These are phyloP conservation scores for Mayamaea pseudoterrestris DNA, from an alignment of 108 stramenopile species.

Conservation along the genomic window DNA sequence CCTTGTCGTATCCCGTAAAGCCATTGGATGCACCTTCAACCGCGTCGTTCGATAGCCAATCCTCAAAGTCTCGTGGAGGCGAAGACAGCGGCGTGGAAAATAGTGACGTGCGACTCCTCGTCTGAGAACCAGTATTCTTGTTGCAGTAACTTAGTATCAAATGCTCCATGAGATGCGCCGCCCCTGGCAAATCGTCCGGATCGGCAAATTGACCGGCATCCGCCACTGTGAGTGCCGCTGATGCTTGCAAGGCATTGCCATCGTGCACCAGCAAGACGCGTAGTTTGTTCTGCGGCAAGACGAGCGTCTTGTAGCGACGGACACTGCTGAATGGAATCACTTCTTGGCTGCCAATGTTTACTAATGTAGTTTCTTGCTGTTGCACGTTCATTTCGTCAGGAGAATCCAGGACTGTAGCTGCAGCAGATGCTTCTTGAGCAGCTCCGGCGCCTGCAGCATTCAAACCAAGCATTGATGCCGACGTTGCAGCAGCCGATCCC, in stretches of 20 bases:
- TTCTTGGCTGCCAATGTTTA: too few species aligned
- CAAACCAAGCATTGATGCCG: not conserved
- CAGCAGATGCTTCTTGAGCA: too few species aligned
- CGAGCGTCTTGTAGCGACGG: slow-evolving; percentile 40
- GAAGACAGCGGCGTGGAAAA: too few species aligned
- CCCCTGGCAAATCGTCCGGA: slow-evolving; percentile 37
- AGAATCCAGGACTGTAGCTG: not conserved
- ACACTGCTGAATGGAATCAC: slow-evolving; percentile 51
- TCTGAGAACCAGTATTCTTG: slow-evolving; percentile 1
- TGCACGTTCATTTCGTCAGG: not conserved
- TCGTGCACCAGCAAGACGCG: slow-evolving; percentile 49
- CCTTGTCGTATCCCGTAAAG: slow-evolving; percentile 57
- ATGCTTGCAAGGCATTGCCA: slow-evolving; percentile 16
- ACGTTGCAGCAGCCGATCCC: not conserved
- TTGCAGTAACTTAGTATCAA: slow-evolving; percentile 24
- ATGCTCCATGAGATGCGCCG: slow-evolving; percentile 75
- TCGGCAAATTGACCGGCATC: slow-evolving; percentile 68
- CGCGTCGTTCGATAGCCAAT: slow-evolving; percentile 44
- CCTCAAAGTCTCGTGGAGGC: slow-evolving; percentile 38
- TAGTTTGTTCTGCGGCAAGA: slow-evolving; percentile 51
- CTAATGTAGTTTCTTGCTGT: not conserved
- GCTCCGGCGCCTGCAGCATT: not conserved
- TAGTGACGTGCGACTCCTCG: too few species aligned
- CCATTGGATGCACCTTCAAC: slow-evolving; percentile 55
- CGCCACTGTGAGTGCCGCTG: slow-evolving; percentile 48